A percentile compares a stretch with the other conserved stretches of the same genome.
phyloP scores from a whole-genome alignment of 176 grass and related monocot genomes.

The Phyllostachys edulis region DNA sequence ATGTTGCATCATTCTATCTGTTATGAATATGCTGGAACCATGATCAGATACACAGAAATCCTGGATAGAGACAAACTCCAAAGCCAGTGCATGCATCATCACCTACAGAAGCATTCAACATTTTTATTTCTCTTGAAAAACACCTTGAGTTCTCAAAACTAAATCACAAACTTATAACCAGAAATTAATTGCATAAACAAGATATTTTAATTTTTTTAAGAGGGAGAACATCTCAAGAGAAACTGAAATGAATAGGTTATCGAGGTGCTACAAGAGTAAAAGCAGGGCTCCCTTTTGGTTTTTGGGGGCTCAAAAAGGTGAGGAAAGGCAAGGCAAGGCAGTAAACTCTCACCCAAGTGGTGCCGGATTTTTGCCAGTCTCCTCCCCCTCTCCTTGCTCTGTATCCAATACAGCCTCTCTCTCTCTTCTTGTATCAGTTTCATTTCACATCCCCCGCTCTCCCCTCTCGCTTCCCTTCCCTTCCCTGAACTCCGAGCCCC shows the following conservation, averaged over 20 bases:
- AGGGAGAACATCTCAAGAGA: background rate
- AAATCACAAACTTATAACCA: background rate
- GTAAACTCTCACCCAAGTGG: constrained; percentile 34
- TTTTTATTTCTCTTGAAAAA: background rate
- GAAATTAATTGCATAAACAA: background rate
- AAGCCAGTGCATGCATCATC: background rate
- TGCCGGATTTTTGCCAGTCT: constrained; percentile 56
- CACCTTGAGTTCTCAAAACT: background rate
- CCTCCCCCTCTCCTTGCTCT: background rate
- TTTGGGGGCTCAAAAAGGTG: constrained; percentile 9
- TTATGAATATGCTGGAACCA: background rate
- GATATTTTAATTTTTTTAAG: background rate
- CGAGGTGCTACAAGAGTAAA: background rate
- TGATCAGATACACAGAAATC: background rate
- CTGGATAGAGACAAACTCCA: background rate
- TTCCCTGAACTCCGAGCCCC: constrained; percentile 20
- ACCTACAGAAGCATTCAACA: background rate
- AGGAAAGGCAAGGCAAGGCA: background rate
- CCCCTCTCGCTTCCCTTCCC: background rate
- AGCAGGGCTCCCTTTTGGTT: background rate
- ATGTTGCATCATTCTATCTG: background rate
- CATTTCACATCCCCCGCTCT: background rate
- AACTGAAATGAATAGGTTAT: background rate
- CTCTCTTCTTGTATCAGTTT: background rate
- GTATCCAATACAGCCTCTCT: constrained; percentile 14